Conservation (phyloP, 2,329 filamentous ascomycete species). For the Rhinocladiella similis region DNA sequence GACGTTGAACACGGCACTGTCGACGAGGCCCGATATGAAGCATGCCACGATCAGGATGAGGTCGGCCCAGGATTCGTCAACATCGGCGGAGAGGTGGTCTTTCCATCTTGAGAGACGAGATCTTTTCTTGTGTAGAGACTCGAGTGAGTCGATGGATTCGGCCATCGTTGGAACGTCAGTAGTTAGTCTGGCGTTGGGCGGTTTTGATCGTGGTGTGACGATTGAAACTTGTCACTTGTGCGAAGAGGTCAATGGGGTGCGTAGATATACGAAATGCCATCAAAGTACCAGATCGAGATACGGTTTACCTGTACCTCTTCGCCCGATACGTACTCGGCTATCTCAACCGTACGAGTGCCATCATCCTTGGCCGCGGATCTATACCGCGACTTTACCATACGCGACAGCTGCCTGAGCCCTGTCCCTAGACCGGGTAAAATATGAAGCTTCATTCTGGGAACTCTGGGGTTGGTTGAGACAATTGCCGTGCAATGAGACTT, state of each 20-base stretch:
- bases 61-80: constrained; percentile 17
- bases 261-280: background rate
- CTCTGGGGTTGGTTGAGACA: background rate
- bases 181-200: background rate
- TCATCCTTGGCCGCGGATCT: too few species aligned
- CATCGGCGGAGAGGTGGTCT: constrained; percentile 14
- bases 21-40: constrained; percentile 44
- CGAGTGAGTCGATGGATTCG: constrained; percentile 8
- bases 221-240: too few species aligned
- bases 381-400: background rate
- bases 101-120: constrained; percentile 11
- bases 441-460: background rate
- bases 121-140: constrained; percentile 6
- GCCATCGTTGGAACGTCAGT: constrained; percentile 1
- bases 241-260: too few species aligned
- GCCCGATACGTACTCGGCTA: background rate
- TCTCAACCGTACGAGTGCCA: background rate
- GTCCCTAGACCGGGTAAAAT: background rate
- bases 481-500: background rate
- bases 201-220: background rate
- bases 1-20: constrained; percentile 45
- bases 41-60: constrained; percentile 33
- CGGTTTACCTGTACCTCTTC: background rate
- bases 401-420: background rate
- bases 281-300: background rate